Conservation (phyloP, 495 filamentous ascomycete species). For the Aspergillus cristatus region DNA sequence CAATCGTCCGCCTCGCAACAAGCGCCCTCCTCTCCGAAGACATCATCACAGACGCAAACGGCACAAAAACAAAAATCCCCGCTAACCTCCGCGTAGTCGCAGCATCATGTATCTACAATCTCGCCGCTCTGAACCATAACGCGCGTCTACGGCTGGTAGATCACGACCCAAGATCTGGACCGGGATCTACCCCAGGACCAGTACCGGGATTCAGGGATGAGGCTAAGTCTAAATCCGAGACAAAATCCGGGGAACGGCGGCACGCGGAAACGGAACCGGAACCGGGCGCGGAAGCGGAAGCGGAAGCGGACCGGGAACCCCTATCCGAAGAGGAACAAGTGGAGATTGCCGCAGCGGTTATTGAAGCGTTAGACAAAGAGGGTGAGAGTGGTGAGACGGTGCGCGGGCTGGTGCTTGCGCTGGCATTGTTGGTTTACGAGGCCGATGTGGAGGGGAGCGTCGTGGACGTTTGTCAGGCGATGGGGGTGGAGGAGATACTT, state of each 20-base stretch:
- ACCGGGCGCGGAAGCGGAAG: too few relatives aligned
- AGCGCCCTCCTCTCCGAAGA: slow-evolving; percentile 45
- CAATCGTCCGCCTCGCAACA: slow-evolving; percentile 37
- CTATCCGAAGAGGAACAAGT: slow-evolving; percentile 62
- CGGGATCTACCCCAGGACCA: too few relatives aligned
- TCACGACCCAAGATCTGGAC: slow-evolving; percentile 35
- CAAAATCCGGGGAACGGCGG: too few relatives aligned
- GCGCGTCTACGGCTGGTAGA: slow-evolving; percentile 51
- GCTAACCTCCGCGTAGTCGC: slow-evolving; percentile 58
- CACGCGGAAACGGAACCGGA: too few relatives aligned
- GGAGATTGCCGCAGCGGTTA: slow-evolving; percentile 63
- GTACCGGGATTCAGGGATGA: too few relatives aligned
- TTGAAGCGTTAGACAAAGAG: slow-evolving; percentile 66
- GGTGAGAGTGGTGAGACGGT: slow-evolving; percentile 60
- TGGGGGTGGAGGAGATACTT: slow-evolving; percentile 58
- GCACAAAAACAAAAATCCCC: slow-evolving; percentile 8
- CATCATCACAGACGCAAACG: slow-evolving; percentile 44
- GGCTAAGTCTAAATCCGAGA: too few relatives aligned
- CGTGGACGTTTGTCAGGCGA: slow-evolving; percentile 60
- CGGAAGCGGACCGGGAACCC: slow-evolving; percentile 35
- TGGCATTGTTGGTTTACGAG: slow-evolving; percentile 67
- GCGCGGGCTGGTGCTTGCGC: slow-evolving; percentile 59
- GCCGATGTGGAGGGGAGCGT: slow-evolving; percentile 59
- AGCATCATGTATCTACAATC: slow-evolving; percentile 73
- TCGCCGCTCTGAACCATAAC: slow-evolving; percentile 60